Percentiles rank a stretch among this genome's conserved stretches.
phyloP scores from a whole-genome alignment of 768 basidiomycete species.

The Collybia nuda region DNA sequence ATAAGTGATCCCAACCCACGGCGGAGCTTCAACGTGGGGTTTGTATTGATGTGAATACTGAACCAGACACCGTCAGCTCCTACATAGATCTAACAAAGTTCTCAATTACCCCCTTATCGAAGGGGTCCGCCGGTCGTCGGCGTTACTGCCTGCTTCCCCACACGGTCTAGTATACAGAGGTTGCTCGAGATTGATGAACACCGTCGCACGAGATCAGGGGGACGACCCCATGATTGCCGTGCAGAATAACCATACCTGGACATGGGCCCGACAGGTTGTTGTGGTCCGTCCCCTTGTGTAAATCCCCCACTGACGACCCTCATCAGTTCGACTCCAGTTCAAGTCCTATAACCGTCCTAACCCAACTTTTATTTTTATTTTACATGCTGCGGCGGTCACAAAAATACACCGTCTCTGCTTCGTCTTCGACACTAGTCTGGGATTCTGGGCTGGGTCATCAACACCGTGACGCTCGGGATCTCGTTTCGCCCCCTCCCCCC shows the following conservation, averaged over 20 bases:
- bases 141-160: constrained; percentile 3
- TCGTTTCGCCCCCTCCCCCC: not conserved
- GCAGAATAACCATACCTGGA: constrained; percentile 10
- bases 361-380: not conserved
- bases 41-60: too few relatives aligned
- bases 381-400: not conserved
- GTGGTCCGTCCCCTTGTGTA: not conserved
- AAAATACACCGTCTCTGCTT: not conserved
- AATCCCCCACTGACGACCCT: not conserved
- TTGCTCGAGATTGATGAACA: constrained; percentile 9
- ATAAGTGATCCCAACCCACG: too few relatives aligned
- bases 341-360: not conserved
- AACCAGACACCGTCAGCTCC: not conserved
- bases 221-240: constrained; percentile 12
- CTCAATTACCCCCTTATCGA: constrained; percentile 2
- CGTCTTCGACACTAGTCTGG: not conserved
- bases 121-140: constrained; percentile 1
- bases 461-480: not conserved
- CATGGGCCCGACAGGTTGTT: not conserved
- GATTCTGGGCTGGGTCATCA: not conserved
- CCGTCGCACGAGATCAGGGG: constrained; percentile 10
- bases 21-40: too few relatives aligned
- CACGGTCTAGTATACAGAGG: constrained; percentile 1
- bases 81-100: not conserved
- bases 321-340: not conserved